Percentiles rank a stretch among this genome's conserved stretches.
These are phyloP conservation scores for Globisporangium cederbergense DNA, from an alignment of 352 stramenopile genomes.

Conservation along the genomic window DNA sequence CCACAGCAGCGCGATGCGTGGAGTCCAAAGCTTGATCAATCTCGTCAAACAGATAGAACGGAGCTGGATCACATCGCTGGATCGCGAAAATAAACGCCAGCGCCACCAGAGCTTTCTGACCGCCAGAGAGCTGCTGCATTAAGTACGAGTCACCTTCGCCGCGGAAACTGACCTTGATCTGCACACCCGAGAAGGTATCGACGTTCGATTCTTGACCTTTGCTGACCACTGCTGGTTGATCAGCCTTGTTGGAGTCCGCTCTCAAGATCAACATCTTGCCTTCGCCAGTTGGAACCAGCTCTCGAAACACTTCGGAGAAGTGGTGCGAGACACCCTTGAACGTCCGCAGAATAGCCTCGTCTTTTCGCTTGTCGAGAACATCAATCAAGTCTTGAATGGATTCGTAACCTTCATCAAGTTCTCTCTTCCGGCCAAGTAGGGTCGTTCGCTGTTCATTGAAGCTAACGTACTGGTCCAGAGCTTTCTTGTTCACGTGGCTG, in stretches of 20 bases:
- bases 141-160: slow-evolving; percentile 94
- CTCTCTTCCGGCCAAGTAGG: slow-evolving; percentile 93
- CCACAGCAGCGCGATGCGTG: slow-evolving; percentile 96
- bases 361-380: slow-evolving; percentile 94
- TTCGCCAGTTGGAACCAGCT: slow-evolving; percentile 96
- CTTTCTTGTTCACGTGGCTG: slow-evolving; percentile 99
- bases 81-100: slow-evolving; percentile 99
- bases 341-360: slow-evolving; percentile 98
- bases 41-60: slow-evolving; percentile 99
- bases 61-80: slow-evolving; percentile 96
- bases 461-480: slow-evolving; percentile 98
- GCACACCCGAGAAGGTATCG: slow-evolving; percentile 95
- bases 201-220: slow-evolving; percentile 49
- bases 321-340: slow-evolving; percentile 98
- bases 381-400: slow-evolving; percentile 88
- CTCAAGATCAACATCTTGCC: slow-evolving; percentile 97
- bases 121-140: slow-evolving; percentile 98
- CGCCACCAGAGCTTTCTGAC: slow-evolving; percentile 98
- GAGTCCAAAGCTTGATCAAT: slow-evolving; percentile 99
- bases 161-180: slow-evolving; percentile 98
- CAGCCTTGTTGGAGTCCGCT: slow-evolving; percentile 46
- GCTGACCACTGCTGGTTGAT: slow-evolving; percentile 12
- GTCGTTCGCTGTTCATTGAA: slow-evolving; percentile 93
- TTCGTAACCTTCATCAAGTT: slow-evolving; percentile 94
- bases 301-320: slow-evolving; percentile 98